Evolutionary conservation across 495 filamentous ascomycete species (phyloP).

Genomic region (Aspergillus diversus): DNA sequence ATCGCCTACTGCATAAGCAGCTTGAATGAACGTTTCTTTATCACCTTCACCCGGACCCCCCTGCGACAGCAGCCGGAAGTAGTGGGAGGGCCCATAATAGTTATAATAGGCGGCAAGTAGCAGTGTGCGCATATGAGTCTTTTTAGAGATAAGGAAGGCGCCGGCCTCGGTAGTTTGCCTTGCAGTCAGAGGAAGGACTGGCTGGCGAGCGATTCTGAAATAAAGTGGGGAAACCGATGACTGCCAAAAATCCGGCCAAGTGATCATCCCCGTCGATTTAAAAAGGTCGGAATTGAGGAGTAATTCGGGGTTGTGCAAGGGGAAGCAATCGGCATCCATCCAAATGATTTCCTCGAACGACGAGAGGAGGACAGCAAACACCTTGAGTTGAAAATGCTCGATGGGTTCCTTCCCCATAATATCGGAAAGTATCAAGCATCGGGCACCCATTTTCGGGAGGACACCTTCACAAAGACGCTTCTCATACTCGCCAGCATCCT

Average conservation of each 20-base stretch:
- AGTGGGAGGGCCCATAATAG: constrained; percentile 60
- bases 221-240: constrained; percentile 55
- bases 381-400: constrained; percentile 61
- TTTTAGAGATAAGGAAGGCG: constrained; percentile 60
- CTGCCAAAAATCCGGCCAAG: constrained; percentile 67
- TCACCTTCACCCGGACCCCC: constrained; percentile 62
- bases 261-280: constrained; percentile 54
- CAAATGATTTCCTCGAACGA: constrained; percentile 64
- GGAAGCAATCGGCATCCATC: constrained; percentile 64
- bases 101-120: constrained; percentile 68
- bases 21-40: constrained; percentile 66
- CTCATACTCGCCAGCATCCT: constrained; percentile 53
- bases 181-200: constrained; percentile 39
- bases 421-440: constrained; percentile 54
- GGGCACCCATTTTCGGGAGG: constrained; percentile 54
- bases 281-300: constrained; percentile 57
- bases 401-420: constrained; percentile 45
- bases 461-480: constrained; percentile 54
- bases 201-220: constrained; percentile 56
- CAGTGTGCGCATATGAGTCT: constrained; percentile 53
- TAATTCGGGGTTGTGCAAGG: constrained; percentile 53
- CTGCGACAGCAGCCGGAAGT: constrained; percentile 61
- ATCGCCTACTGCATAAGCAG: constrained; percentile 51
- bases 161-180: constrained; percentile 59
- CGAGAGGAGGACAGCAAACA: constrained; percentile 63